Evolutionary conservation across 1,284 basidiomycete species (phyloP), one percentile per base, ranked within the genome.

Genomic region (Heterobasidion parviporum): DNA sequence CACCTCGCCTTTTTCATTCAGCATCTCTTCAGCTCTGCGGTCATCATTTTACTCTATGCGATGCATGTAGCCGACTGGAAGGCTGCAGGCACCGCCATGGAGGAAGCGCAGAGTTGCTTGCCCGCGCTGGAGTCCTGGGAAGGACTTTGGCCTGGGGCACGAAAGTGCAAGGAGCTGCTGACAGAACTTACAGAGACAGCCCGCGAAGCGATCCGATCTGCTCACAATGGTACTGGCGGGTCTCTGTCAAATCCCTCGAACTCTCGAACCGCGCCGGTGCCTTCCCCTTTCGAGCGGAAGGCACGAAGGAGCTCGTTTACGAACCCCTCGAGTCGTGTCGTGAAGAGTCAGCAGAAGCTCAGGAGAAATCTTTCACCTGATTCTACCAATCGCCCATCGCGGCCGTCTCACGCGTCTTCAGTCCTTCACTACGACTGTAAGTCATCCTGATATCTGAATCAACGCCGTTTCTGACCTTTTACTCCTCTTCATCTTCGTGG

Each of bases 1-100:
- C 90, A 94, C 67, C 79, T 94, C 41, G 90, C 92, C 1, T 92
- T 94, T 68, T 94, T 92, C 74, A 91, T 93, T 56, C 92, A 94
- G 65, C 90, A 92, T 64, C 78, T 94, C 16, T 94, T 94, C 76
- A 92, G 89, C 62, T 92, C 91, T 34, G 89, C 90, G 1, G 89
- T 94, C 56, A 92, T 94, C 64, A 83, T 94, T 49, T 73, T 94
- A 41, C 74, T 94, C 3, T 94, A 88, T 70, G 88, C 92, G 52
- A 93, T 94, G 80, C 91, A 93, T 67, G 83, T 87, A 1, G 65
- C 81, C 4, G 91, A 94, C 58, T 69, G 80, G 34, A 76, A 81
- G 46, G 82, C 85, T 38, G 80, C 86, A 32, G 70, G 78, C 44
- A 78, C 84, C 9, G 92, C 92, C 9, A 87, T 92, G 79, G 83